Evolutionary conservation across 805 yeast genomes (phyloP).

Genomic region (Candida krabiensis): DNA sequence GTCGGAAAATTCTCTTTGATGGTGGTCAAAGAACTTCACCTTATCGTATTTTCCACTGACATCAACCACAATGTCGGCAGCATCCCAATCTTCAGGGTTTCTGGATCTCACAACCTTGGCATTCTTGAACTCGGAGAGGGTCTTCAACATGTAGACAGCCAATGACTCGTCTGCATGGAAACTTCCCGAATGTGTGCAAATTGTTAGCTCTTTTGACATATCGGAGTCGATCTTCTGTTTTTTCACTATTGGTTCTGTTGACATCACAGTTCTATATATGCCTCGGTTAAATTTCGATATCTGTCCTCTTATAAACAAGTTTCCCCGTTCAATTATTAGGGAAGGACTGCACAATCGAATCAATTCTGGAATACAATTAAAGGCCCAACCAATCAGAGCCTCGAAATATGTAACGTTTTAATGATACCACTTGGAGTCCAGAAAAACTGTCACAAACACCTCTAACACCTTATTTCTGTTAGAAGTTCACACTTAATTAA

Average conservation of each 20-base stretch:
- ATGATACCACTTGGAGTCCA: no score
- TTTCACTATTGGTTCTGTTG: conserved; percentile 9
- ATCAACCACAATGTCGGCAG: conserved; percentile 89
- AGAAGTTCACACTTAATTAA: no score
- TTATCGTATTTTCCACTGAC: conserved; percentile 92
- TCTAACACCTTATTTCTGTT: no score
- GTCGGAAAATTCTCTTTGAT: conserved; percentile 86
- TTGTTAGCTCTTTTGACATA: conserved; percentile 43
- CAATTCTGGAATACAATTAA: no score
- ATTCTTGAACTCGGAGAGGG: conserved; percentile 64
- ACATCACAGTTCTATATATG: no score
- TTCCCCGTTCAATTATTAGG: no score
- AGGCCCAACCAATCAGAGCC: no score
- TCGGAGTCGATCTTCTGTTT: conserved; percentile 28
- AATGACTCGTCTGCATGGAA: conserved; percentile 97
- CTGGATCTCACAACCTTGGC: conserved; percentile 81
- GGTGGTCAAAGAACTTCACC: conserved; percentile 87
- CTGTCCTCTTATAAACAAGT: no score
- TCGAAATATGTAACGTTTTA: no score
- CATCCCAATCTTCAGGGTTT: conserved; percentile 78
- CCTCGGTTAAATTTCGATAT: no score
- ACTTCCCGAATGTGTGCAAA: conserved; percentile 90
- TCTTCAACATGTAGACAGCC: conserved; percentile 82
- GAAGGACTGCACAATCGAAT: no score
- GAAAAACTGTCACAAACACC: no score